Evolutionary conservation across 495 filamentous ascomycete genomes (phyloP).

Genomic region (Hypoxylon trugodes): DNA sequence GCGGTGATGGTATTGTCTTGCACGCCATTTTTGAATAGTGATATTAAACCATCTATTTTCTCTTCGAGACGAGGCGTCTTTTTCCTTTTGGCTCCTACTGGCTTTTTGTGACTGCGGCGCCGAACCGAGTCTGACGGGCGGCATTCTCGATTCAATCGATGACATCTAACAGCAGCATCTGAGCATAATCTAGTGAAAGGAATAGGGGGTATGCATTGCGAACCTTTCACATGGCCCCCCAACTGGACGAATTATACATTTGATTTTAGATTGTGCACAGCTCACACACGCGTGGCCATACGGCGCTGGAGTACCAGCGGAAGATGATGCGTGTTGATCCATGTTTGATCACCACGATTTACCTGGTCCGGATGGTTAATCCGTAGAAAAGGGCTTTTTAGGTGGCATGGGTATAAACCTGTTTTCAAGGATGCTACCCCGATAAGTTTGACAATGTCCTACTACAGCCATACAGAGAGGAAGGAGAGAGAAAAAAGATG

Average conservation of each 20-base stretch:
- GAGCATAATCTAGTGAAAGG: neutral
- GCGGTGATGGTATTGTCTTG: neutral
- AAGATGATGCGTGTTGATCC: neutral
- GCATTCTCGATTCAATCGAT: conserved; percentile 11
- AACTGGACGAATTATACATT: conserved; percentile 8
- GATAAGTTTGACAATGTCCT: no score
- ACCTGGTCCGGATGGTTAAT: no score
- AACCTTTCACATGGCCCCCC: conserved; percentile 7
- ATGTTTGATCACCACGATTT: no score
- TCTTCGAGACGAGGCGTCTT: neutral
- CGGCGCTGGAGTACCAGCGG: conserved; percentile 1
- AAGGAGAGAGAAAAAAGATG: no score
- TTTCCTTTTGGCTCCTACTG: neutral
- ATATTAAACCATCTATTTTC: conserved; percentile 8
- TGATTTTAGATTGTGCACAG: conserved; percentile 5
- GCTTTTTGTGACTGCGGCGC: neutral
- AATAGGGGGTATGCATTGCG: neutral
- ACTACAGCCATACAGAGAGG: no score
- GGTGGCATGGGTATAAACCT: no score
- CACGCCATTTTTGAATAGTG: neutral
- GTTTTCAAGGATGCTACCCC: no score
- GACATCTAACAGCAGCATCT: neutral
- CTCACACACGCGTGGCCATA: neutral
- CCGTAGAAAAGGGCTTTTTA: no score
- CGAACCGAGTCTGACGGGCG: conserved; percentile 1